These are phyloP conservation scores for Phytophthora pisi DNA, from an alignment of 352 stramenopile genomes.

Conservation along the genomic window DNA sequence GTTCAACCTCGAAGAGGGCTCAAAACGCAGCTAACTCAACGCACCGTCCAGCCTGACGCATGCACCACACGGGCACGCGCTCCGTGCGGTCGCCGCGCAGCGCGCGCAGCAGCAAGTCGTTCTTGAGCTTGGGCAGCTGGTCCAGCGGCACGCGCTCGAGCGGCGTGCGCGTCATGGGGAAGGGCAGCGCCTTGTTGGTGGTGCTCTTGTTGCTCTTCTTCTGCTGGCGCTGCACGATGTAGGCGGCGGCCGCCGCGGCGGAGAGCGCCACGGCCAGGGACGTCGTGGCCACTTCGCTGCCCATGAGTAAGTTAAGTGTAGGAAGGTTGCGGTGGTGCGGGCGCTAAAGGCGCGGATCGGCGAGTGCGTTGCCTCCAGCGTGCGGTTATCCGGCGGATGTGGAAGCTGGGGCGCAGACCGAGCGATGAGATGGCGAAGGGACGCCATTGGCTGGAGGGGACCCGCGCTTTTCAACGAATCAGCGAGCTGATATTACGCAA, in stretches of 20 bases:
- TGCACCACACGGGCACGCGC: constrained; percentile 96
- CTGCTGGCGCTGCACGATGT: constrained; percentile 68
- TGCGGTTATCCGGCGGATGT: neutral
- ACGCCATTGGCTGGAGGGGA: constrained; percentile 14
- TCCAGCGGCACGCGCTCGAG: constrained; percentile 72
- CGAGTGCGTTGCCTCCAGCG: neutral
- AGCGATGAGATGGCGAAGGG: neutral
- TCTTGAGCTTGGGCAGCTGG: constrained; percentile 86
- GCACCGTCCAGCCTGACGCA: constrained; percentile 96
- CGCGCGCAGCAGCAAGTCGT: constrained; percentile 89
- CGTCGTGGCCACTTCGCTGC: constrained; percentile 23
- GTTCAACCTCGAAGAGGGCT: neutral
- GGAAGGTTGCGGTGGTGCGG: constrained; percentile 5
- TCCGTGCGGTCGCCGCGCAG: constrained; percentile 88
- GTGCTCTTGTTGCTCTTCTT: constrained; percentile 23
- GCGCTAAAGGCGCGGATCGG: constrained; percentile 13
- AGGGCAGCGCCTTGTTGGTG: constrained; percentile 43
- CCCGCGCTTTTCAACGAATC: constrained; percentile 18
- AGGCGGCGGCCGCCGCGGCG: constrained; percentile 64
- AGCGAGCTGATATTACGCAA: constrained; percentile 7
- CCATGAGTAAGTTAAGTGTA: constrained; percentile 6
- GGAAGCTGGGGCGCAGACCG: constrained; percentile 3
- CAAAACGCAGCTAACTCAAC: neutral
- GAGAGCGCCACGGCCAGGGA: constrained; percentile 44
- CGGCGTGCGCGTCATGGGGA: constrained; percentile 70